phyloP scores from a whole-genome alignment of 2,329 filamentous ascomycete species.

The Aspergillus terreus region DNA sequence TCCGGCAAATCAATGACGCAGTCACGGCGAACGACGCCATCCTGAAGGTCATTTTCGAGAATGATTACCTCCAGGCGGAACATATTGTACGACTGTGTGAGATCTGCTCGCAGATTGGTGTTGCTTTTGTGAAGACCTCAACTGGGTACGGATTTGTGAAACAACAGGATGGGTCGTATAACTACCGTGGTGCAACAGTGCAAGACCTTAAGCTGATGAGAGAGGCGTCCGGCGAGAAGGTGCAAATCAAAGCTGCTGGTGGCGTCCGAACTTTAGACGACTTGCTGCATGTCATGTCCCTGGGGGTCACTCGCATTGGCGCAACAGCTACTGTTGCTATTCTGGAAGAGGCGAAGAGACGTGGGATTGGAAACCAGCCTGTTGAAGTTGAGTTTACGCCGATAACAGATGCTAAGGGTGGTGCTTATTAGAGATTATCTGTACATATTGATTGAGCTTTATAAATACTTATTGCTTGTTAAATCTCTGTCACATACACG shows the following conservation, averaged over 20 bases:
- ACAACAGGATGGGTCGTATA: slow-evolving; percentile 49
- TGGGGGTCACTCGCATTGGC: slow-evolving; percentile 56
- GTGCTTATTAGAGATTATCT: slow-evolving; percentile 10
- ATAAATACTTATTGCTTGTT: too few relatives aligned
- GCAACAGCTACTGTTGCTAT: slow-evolving; percentile 55
- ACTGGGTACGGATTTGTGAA: slow-evolving; percentile 62
- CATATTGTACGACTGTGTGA: slow-evolving; percentile 53
- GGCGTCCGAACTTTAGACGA: slow-evolving; percentile 57
- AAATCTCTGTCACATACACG: too few relatives aligned
- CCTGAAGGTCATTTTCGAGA: slow-evolving; percentile 62
- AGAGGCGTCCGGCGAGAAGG: slow-evolving; percentile 37
- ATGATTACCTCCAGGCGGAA: slow-evolving; percentile 51
- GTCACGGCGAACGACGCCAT: slow-evolving; percentile 44
- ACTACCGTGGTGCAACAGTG: slow-evolving; percentile 53
- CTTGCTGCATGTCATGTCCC: slow-evolving; percentile 50
- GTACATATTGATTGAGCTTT: too few relatives aligned
- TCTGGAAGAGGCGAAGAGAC: slow-evolving; percentile 50
- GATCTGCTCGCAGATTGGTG: slow-evolving; percentile 50
- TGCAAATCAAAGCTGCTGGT: slow-evolving; percentile 58
- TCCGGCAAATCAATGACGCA: slow-evolving; percentile 48
- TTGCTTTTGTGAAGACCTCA: slow-evolving; percentile 60
- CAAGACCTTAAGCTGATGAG: slow-evolving; percentile 54
- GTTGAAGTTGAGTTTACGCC: slow-evolving; percentile 20
- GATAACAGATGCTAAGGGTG: slow-evolving; percentile 14
- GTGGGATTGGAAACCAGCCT: slow-evolving; percentile 45